These are phyloP conservation scores for Peronospora farinosa DNA, from an alignment of 352 stramenopile species.

Conservation along the genomic window DNA sequence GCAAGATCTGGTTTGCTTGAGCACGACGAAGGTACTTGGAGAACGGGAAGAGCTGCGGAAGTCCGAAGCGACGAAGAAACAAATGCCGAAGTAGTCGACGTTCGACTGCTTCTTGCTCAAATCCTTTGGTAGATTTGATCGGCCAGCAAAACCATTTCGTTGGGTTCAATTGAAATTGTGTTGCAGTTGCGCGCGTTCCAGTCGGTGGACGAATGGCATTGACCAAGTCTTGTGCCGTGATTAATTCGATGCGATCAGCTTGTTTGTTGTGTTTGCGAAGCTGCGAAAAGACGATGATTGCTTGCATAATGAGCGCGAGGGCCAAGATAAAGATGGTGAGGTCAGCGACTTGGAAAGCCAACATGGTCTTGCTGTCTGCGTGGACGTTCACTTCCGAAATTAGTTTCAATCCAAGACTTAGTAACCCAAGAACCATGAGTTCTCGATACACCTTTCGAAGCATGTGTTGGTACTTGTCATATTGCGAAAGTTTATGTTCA, in stretches of 20 bases:
- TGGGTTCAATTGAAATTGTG: neutral
- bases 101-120: conserved; percentile 16
- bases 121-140: neutral
- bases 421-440: conserved; percentile 51
- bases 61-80: conserved; percentile 35
- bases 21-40: conserved; percentile 58
- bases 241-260: conserved; percentile 32
- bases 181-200: neutral
- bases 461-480: conserved; percentile 59
- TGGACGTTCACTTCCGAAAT: conserved; percentile 34
- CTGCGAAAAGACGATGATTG: conserved; percentile 34
- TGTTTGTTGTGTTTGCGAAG: conserved; percentile 24
- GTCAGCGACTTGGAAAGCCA: conserved; percentile 49
- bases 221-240: conserved; percentile 29
- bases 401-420: conserved; percentile 44
- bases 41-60: conserved; percentile 56
- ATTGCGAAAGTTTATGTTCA: conserved; percentile 31
- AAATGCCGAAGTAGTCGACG: conserved; percentile 35
- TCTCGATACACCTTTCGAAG: conserved; percentile 54
- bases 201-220: neutral
- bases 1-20: conserved; percentile 59
- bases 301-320: conserved; percentile 40
- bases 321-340: conserved; percentile 47
- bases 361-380: conserved; percentile 20
- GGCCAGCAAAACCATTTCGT: neutral